Evolutionary conservation across 2,329 filamentous ascomycete genomes (phyloP).

Genomic region (Fonsecaea pedrosoi): DNA sequence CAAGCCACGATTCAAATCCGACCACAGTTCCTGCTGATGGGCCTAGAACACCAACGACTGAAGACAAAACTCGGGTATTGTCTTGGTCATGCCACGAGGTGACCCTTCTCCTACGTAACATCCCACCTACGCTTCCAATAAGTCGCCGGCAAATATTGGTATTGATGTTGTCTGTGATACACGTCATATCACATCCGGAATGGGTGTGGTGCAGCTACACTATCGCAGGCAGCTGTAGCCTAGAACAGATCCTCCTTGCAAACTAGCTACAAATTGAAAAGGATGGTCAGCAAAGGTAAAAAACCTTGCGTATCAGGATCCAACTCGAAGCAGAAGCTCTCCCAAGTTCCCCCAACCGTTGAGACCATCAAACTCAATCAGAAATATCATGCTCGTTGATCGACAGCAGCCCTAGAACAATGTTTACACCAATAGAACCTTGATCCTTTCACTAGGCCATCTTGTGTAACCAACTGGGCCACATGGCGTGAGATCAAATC

Average conservation of each 20-base stretch:
- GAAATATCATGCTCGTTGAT: slow-evolving; percentile 1
- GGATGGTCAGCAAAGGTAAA: slow-evolving; percentile 10
- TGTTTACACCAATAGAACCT: not conserved
- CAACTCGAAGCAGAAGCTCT: not conserved
- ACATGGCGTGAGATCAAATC: not conserved
- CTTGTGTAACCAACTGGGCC: not conserved
- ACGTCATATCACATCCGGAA: not conserved
- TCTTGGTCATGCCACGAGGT: not conserved
- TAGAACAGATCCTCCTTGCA: not conserved
- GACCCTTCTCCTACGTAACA: not conserved
- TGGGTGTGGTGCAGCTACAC: not conserved
- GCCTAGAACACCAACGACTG: slow-evolving; percentile 1
- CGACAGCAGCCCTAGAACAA: not conserved
- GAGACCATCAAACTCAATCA: slow-evolving; percentile 14
- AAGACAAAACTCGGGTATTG: not conserved
- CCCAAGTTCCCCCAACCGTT: not conserved
- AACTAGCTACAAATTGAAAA: not conserved
- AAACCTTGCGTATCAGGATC: slow-evolving; percentile 13
- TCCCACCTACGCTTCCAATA: not conserved
- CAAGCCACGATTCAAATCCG: slow-evolving; percentile 2
- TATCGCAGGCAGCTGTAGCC: not conserved
- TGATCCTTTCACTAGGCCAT: not conserved
- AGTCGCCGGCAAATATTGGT: not conserved
- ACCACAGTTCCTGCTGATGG: not conserved
- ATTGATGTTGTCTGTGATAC: not conserved